Conservation (phyloP, 2,329 filamentous ascomycete species). For the Xylariaceae sp. region DNA sequence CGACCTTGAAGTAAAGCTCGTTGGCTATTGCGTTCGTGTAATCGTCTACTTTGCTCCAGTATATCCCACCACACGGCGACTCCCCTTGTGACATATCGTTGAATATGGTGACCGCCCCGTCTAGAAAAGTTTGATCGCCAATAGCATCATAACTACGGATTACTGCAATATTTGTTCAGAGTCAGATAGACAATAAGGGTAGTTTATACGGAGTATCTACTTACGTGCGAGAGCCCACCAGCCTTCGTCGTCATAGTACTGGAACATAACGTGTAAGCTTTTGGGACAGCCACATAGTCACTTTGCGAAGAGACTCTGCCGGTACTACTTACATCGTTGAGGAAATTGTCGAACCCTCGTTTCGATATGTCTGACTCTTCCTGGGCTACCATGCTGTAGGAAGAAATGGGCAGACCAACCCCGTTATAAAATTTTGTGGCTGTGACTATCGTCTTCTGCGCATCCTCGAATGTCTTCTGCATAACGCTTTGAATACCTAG, state of each 20-base stretch:
- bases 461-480: conserved; percentile 32
- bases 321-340: conserved; percentile 42
- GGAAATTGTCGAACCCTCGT: conserved; percentile 44
- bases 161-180: conserved; percentile 25
- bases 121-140: conserved; percentile 45
- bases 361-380: conserved; percentile 23
- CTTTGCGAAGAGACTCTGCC: no score
- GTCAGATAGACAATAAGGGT: neutral
- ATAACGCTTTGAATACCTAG: conserved; percentile 29
- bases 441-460: conserved; percentile 29
- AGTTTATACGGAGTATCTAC: neutral
- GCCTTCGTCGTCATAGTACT: conserved; percentile 57
- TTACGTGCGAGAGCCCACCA: conserved; percentile 57
- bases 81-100: conserved; percentile 51
- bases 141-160: conserved; percentile 54
- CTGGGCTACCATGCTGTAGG: conserved; percentile 22
- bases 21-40: conserved; percentile 55
- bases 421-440: conserved; percentile 25
- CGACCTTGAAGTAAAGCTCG: conserved; percentile 53
- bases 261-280: no score
- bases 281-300: no score
- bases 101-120: conserved; percentile 51
- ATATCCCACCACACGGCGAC: conserved; percentile 53
- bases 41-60: conserved; percentile 52
- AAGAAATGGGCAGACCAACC: conserved; percentile 26